phyloP scores from a whole-genome alignment of 441 rosid genomes.

The Sinapis alba region DNA sequence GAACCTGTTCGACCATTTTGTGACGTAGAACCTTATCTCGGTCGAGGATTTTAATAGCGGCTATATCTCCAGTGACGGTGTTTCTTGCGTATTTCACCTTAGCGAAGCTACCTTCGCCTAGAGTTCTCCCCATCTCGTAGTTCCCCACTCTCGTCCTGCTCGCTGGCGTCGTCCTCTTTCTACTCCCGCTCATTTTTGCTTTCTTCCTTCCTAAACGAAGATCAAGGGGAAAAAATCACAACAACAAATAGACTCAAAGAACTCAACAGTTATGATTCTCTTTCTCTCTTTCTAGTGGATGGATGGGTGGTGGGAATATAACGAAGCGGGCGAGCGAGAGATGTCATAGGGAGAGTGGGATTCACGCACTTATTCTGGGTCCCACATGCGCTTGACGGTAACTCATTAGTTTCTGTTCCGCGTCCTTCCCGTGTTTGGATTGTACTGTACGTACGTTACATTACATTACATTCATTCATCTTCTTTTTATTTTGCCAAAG shows the following conservation, averaged over 20 bases:
- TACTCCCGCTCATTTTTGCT: conserved; percentile 44
- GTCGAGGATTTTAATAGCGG: conserved; percentile 86
- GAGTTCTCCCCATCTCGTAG: conserved; percentile 79
- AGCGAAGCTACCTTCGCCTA: conserved; percentile 94
- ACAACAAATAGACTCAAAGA: neutral
- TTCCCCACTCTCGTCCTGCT: conserved; percentile 80
- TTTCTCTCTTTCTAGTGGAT: neutral
- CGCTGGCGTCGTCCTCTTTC: conserved; percentile 31
- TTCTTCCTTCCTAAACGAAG: neutral
- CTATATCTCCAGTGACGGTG: conserved; percentile 56
- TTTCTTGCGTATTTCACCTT: conserved; percentile 85
- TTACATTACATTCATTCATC: neutral
- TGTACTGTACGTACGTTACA: neutral
- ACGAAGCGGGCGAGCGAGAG: neutral
- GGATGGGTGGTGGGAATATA: neutral
- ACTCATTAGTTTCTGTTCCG: neutral
- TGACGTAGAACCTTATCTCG: conserved; percentile 75
- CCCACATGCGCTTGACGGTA: neutral
- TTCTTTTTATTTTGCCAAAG: too few relatives aligned
- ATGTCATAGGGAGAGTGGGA: neutral
- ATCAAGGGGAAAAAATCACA: neutral
- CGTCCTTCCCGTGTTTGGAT: neutral
- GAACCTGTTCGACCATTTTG: conserved; percentile 92
- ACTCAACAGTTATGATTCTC: neutral
- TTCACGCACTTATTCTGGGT: neutral